A percentile compares a stretch with the other conserved stretches of the same genome.
Conservation (phyloP, 768 basidiomycete genomes). For the Lactarius evosmus region DNA sequence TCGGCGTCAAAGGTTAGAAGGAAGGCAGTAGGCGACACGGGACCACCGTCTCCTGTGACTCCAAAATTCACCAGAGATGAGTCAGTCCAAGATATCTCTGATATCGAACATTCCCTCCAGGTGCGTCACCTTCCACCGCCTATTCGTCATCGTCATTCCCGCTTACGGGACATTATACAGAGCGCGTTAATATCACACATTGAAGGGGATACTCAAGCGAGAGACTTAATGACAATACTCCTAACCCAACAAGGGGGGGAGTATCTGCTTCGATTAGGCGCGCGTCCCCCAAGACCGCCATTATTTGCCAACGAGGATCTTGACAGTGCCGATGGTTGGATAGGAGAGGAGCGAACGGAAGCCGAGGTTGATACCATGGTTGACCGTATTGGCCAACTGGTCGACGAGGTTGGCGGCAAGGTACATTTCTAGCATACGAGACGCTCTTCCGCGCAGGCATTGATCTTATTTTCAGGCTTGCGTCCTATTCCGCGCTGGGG, state of each 20-base stretch:
- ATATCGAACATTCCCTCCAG: constrained; percentile 55
- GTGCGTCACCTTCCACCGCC: constrained; percentile 34
- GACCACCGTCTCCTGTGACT: neutral
- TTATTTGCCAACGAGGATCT: constrained; percentile 54
- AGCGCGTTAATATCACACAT: constrained; percentile 43
- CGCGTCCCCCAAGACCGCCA: constrained; percentile 53
- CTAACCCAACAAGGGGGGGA: constrained; percentile 70
- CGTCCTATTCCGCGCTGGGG: constrained; percentile 47
- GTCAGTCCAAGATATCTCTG: constrained; percentile 30
- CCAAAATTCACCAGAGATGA: constrained; percentile 9
- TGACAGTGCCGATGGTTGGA: constrained; percentile 50
- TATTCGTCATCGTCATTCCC: neutral
- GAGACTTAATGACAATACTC: constrained; percentile 61
- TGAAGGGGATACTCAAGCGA: constrained; percentile 50
- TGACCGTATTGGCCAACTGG: constrained; percentile 44
- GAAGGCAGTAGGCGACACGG: constrained; percentile 9
- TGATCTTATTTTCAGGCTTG: constrained; percentile 45
- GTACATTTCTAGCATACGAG: constrained; percentile 37
- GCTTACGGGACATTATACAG: neutral
- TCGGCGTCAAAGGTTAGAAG: constrained; percentile 10
- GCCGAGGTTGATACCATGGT: constrained; percentile 52
- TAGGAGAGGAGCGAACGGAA: constrained; percentile 47
- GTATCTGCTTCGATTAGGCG: constrained; percentile 70
- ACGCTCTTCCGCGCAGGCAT: neutral
- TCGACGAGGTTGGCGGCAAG: constrained; percentile 80